Percentiles rank a stretch among this genome's conserved stretches.
Conservation (phyloP, 2,329 filamentous ascomycete genomes). For the Aureobasidium sp. region DNA sequence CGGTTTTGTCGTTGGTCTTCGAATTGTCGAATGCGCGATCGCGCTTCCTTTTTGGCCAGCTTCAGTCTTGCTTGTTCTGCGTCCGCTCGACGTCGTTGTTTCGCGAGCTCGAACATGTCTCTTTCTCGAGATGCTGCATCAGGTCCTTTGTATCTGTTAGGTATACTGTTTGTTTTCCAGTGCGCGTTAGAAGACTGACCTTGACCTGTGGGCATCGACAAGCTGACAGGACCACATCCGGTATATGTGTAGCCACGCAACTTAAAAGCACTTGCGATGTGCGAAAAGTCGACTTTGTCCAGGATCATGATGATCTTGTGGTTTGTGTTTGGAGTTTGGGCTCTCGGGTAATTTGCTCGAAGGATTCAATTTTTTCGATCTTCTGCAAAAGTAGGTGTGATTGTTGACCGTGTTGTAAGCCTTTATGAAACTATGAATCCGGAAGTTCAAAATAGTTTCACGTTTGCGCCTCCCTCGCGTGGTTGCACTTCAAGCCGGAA, state of each 20-base stretch:
- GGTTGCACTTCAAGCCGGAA: constrained; percentile 1
- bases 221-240: not conserved
- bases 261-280: not conserved
- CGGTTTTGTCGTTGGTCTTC: not conserved
- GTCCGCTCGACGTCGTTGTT: not conserved
- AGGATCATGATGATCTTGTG: not conserved
- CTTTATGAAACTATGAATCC: not conserved
- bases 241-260: not conserved
- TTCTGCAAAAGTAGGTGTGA: not conserved
- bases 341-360: not conserved
- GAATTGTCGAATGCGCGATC: constrained; percentile 1
- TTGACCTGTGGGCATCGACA: not conserved
- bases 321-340: not conserved
- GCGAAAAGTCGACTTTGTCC: not conserved
- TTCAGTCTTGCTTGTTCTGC: constrained; percentile 8
- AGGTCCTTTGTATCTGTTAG: not conserved
- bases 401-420: not conserved
- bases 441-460: not conserved
- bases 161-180: not conserved
- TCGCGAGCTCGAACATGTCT: not conserved
- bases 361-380: not conserved
- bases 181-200: not conserved
- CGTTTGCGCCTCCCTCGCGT: not conserved
- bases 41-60: not conserved
- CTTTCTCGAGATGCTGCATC: not conserved